These are phyloP conservation scores for Colletotrichum sp. DNA, from an alignment of 2,329 filamentous ascomycete species.

Conservation along the genomic window DNA sequence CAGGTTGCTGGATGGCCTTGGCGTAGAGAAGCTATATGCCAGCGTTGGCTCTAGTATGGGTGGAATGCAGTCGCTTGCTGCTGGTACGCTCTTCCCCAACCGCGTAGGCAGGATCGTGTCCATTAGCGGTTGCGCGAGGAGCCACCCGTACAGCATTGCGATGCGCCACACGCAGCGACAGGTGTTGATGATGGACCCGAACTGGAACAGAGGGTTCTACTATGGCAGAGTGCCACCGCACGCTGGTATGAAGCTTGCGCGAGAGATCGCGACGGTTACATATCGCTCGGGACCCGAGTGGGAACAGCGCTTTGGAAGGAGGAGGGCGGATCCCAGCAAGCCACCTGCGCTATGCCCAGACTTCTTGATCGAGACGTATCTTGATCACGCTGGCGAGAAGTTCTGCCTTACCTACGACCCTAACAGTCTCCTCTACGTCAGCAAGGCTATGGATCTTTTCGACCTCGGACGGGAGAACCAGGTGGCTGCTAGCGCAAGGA, in stretches of 20 bases:
- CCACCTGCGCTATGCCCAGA: slow-evolving; percentile 95
- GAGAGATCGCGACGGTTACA: slow-evolving; percentile 96
- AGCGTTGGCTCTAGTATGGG: slow-evolving; percentile 98
- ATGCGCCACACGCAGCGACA: slow-evolving; percentile 98
- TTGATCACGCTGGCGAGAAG: slow-evolving; percentile 97
- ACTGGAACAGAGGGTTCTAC: slow-evolving; percentile 96
- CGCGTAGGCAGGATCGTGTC: slow-evolving; percentile 83
- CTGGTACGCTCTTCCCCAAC: slow-evolving; percentile 81
- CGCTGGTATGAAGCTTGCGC: slow-evolving; percentile 95
- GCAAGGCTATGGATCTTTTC: slow-evolving; percentile 98
- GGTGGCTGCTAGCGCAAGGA: slow-evolving; percentile 62
- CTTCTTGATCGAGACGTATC: slow-evolving; percentile 96
- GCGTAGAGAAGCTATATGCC: slow-evolving; percentile 81
- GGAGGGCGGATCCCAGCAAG: slow-evolving; percentile 83
- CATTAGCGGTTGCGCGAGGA: slow-evolving; percentile 92
- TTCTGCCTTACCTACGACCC: slow-evolving; percentile 97
- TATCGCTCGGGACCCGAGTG: slow-evolving; percentile 97
- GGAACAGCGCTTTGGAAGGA: slow-evolving; percentile 91
- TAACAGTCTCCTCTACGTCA: slow-evolving; percentile 94
- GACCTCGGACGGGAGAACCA: slow-evolving; percentile 82
- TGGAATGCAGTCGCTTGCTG: slow-evolving; percentile 94
- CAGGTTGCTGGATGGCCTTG: slow-evolving; percentile 79
- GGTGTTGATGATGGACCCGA: slow-evolving; percentile 98
- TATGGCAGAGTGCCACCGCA: slow-evolving; percentile 89
- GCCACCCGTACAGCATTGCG: slow-evolving; percentile 96